Conservation (phyloP, 768 basidiomycete species). For the Suillus discolor region DNA sequence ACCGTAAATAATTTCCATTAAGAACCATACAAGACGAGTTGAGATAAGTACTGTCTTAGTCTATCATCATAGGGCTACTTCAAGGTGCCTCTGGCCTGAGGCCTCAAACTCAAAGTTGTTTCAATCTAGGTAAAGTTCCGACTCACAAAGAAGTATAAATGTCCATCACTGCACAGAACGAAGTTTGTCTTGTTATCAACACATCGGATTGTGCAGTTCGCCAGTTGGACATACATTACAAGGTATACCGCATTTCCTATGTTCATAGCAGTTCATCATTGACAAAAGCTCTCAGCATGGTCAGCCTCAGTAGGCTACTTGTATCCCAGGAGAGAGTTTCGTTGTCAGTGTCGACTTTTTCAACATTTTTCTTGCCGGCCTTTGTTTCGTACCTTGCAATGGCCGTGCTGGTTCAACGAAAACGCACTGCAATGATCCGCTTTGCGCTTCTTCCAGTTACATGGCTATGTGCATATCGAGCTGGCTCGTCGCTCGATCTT, state of each 20-base stretch:
- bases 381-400: slow-evolving; percentile 50
- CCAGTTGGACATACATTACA: not conserved
- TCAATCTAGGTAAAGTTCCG: too few relatives aligned
- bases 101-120: too few relatives aligned
- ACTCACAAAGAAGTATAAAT: too few relatives aligned
- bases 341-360: slow-evolving; percentile 32
- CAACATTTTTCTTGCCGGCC: slow-evolving; percentile 42
- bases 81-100: too few relatives aligned
- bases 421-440: slow-evolving; percentile 42
- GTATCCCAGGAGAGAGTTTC: slow-evolving; percentile 7
- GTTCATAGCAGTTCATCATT: not conserved
- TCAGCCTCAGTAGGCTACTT: not conserved
- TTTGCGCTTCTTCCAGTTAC: slow-evolving; percentile 52
- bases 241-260: not conserved
- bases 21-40: too few relatives aligned
- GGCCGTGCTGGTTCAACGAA: slow-evolving; percentile 53
- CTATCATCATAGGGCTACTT: too few relatives aligned
- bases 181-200: too few relatives aligned
- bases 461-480: slow-evolving; percentile 44
- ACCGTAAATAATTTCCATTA: too few relatives aligned
- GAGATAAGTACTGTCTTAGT: too few relatives aligned
- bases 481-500: slow-evolving; percentile 30
- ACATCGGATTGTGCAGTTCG: too few relatives aligned
- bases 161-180: too few relatives aligned
- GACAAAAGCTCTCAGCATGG: slow-evolving; percentile 2